Evolutionary conservation across 139 green algal species (phyloP).

Genomic region (Marvania coccoides): DNA sequence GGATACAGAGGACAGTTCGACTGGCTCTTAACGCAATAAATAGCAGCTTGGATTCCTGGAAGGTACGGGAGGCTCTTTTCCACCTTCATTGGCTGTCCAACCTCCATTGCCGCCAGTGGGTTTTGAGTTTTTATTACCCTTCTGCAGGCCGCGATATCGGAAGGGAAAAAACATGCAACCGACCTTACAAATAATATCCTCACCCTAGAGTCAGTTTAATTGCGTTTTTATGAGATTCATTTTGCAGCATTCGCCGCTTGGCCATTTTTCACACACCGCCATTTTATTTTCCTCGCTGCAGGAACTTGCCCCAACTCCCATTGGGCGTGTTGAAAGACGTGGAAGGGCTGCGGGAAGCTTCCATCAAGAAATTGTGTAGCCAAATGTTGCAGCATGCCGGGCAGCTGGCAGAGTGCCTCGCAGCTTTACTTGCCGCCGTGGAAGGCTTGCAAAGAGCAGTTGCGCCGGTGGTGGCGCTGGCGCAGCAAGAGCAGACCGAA

Average conservation of each 20-base stretch:
- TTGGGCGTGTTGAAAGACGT: neutral
- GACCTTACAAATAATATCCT: constrained; percentile 12
- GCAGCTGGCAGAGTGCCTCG: neutral
- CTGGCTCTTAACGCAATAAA: constrained; percentile 20
- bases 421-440: neutral
- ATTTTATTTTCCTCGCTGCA: neutral
- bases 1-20: constrained; percentile 20
- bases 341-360: neutral
- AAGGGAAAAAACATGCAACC: constrained; percentile 2
- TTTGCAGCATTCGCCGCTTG: too few relatives aligned
- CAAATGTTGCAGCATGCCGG: neutral
- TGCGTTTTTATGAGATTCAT: too few relatives aligned
- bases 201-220: neutral
- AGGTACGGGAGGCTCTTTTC: constrained; percentile 1
- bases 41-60: constrained; percentile 14
- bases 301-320: constrained; percentile 5
- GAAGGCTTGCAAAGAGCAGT: neutral
- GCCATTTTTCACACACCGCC: too few relatives aligned
- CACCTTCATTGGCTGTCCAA: neutral
- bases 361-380: neutral
- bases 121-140: neutral
- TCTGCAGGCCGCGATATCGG: constrained; percentile 1
- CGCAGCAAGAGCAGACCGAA: neutral
- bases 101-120: neutral
- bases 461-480: neutral